Evolutionary conservation across 495 filamentous ascomycete species (phyloP).

Genomic region (Hypoxylon fuscum): DNA sequence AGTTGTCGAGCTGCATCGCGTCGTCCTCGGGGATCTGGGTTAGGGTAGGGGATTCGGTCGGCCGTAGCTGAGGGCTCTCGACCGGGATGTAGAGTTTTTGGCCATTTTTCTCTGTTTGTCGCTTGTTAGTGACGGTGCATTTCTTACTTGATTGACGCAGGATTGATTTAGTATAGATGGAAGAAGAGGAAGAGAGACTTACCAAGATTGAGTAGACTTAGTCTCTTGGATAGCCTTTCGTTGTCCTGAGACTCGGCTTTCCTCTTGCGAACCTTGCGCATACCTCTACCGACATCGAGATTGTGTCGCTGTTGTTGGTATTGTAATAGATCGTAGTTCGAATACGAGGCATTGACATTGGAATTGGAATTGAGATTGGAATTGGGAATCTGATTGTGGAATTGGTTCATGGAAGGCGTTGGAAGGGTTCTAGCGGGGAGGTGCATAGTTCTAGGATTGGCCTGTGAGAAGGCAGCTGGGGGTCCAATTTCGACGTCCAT

Average conservation of each 20-base stretch:
- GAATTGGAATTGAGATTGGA: conserved; percentile 8
- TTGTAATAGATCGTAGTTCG: conserved; percentile 18
- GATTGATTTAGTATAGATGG: background rate
- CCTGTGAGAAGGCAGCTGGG: conserved; percentile 19
- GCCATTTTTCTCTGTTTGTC: conserved; percentile 59
- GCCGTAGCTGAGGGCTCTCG: conserved; percentile 46
- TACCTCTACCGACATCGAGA: conserved; percentile 41
- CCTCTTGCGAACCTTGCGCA: conserved; percentile 56
- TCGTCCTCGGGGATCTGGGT: conserved; percentile 55
- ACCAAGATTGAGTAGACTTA: conserved; percentile 85
- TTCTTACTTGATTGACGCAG: conserved; percentile 1
- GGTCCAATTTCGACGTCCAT: conserved; percentile 40
- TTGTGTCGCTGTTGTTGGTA: conserved; percentile 12
- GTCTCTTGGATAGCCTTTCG: conserved; percentile 76
- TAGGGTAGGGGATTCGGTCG: conserved; percentile 19
- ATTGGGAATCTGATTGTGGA: conserved; percentile 4
- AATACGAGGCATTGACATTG: conserved; percentile 23
- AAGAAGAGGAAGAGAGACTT: conserved; percentile 43
- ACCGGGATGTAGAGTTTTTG: conserved; percentile 65
- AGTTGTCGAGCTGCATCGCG: conserved; percentile 87
- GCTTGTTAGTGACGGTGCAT: conserved; percentile 9
- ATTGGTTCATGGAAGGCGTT: conserved; percentile 19
- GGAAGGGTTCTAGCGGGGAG: conserved; percentile 30
- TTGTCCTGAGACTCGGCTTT: conserved; percentile 62
- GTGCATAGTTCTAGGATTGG: conserved; percentile 32